Conservation (phyloP, 1,139 yeast species). For the Saccharomyces hybrid region DNA sequence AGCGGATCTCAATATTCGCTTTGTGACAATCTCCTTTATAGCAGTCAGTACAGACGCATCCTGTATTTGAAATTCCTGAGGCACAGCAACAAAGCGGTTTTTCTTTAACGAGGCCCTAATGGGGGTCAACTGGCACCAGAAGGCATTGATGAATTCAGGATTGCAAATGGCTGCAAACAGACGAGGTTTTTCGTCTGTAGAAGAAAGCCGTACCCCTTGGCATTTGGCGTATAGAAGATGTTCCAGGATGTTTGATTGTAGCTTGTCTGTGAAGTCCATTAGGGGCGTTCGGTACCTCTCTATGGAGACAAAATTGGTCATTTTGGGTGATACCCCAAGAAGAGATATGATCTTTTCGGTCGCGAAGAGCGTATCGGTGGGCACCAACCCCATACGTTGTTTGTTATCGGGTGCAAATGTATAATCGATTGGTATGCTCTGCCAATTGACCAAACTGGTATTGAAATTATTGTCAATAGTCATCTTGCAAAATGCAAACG, state of each 20-base stretch:
- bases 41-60: background rate
- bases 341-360: background rate
- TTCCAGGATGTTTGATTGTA: background rate
- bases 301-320: background rate
- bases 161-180: background rate
- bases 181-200: background rate
- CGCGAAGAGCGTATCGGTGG: background rate
- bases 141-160: background rate
- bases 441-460: background rate
- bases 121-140: background rate
- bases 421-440: background rate
- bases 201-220: background rate
- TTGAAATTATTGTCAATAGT: background rate
- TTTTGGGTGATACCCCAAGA: background rate
- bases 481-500: background rate
- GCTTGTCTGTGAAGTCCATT: background rate
- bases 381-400: background rate
- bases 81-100: background rate
- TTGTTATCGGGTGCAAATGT: background rate
- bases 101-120: background rate
- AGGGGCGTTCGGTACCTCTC: background rate
- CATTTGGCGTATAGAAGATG: background rate
- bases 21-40: background rate
- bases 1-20: background rate
- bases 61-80: background rate